These are phyloP conservation scores for Syncephalastrum racemosum DNA, from an alignment of 371 early-diverging fungal genomes.

Conservation along the genomic window DNA sequence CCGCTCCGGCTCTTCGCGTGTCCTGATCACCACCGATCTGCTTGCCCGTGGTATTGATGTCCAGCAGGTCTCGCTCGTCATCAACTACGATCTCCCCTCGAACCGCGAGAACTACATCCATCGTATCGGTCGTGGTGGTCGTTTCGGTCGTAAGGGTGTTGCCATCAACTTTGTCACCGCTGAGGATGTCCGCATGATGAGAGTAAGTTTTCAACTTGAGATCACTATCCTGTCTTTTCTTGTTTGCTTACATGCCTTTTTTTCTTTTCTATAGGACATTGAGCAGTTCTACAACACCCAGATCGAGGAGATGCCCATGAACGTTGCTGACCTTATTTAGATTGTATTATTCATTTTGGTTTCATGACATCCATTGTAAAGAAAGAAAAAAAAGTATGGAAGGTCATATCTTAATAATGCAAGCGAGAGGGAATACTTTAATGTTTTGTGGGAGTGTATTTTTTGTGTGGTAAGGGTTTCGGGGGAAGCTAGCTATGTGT, in stretches of 20 bases:
- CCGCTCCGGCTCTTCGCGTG: constrained; percentile 92
- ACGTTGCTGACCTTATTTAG: constrained; percentile 82
- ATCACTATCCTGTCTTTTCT: constrained; percentile 16
- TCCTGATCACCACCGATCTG: constrained; percentile 98
- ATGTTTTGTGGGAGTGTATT: background rate
- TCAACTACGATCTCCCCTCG: constrained; percentile 93
- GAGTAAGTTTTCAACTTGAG: constrained; percentile 25
- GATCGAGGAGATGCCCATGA: constrained; percentile 95
- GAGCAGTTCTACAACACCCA: constrained; percentile 99
- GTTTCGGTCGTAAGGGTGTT: constrained; percentile 99
- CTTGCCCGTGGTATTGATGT: constrained; percentile 99
- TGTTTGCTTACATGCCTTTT: constrained; percentile 16
- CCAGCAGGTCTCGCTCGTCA: constrained; percentile 98
- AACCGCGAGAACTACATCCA: constrained; percentile 98
- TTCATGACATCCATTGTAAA: constrained; percentile 6
- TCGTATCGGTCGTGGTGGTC: constrained; percentile 99
- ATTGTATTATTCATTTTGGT: constrained; percentile 19
- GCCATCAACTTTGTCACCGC: constrained; percentile 98
- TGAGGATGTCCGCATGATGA: constrained; percentile 92
- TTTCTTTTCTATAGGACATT: constrained; percentile 48
- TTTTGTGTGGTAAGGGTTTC: background rate
- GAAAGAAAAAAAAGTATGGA: constrained; percentile 9
- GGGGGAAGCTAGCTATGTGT: no score
- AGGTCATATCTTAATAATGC: constrained; percentile 1
- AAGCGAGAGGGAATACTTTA: background rate